Evolutionary conservation across 148 eudicot species (phyloP).

Genomic region (Gaultheria prostrata): DNA sequence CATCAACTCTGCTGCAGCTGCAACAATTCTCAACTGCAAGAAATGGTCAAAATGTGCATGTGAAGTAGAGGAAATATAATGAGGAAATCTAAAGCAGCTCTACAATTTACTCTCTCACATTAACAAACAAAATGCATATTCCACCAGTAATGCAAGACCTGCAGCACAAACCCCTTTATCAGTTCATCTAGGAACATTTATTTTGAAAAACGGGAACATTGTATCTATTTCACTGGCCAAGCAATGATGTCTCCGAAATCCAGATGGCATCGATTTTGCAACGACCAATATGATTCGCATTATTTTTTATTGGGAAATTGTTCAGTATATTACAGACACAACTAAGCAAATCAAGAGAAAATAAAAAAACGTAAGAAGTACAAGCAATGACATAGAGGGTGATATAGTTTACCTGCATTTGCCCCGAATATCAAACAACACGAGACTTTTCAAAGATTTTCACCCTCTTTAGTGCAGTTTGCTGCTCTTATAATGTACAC

Average conservation of each 20-base stretch:
- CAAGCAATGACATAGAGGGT: background rate
- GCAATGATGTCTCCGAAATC: background rate
- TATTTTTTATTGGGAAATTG: background rate
- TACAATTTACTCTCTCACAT: background rate
- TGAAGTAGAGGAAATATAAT: background rate
- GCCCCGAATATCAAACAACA: background rate
- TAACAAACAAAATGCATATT: background rate
- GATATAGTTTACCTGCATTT: constrained; percentile 8
- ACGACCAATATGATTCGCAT: background rate
- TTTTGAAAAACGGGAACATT: background rate
- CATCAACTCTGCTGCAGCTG: background rate
- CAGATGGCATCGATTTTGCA: background rate
- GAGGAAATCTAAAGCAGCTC: background rate
- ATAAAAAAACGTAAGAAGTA: background rate
- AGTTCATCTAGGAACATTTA: background rate
- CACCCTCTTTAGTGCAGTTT: constrained; percentile 17
- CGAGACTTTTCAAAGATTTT: background rate
- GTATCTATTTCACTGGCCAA: background rate
- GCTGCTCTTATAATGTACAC: constrained; percentile 40
- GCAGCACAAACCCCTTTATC: background rate
- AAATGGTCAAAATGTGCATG: background rate
- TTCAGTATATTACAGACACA: background rate
- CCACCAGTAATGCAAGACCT: background rate
- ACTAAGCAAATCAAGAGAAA: background rate
- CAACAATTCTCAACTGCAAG: constrained; percentile 8